A percentile compares a stretch with the other conserved stretches of the same genome.
Evolutionary conservation across 352 stramenopile genomes (phyloP).

Genomic region (Globisporangium takayamanum): DNA sequence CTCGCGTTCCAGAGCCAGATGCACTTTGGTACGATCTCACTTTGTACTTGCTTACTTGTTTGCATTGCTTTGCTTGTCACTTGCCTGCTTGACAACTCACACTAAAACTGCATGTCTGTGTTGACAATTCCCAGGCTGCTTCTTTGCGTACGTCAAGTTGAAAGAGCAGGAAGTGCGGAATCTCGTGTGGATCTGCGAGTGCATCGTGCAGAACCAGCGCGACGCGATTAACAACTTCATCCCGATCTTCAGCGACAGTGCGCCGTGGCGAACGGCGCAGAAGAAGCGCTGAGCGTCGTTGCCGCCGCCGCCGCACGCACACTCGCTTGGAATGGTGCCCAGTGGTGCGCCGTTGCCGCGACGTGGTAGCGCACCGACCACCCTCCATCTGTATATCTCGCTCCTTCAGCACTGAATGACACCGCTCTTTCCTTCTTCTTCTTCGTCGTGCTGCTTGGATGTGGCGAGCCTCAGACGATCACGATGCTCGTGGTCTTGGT

Average conservation of each 20-base stretch:
- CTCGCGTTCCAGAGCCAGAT: constrained; percentile 99
- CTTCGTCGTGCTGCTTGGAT: too few relatives aligned
- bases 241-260: constrained; percentile 95
- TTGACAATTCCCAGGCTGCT: constrained; percentile 47
- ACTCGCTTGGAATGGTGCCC: too few relatives aligned
- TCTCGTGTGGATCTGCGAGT: constrained; percentile 99
- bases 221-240: constrained; percentile 99
- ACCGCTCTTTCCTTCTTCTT: background rate
- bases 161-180: constrained; percentile 99
- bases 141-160: constrained; percentile 99
- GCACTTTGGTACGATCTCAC: constrained; percentile 89
- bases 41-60: background rate
- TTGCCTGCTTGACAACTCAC: background rate
- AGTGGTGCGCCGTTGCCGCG: background rate
- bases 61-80: background rate
- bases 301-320: too few relatives aligned
- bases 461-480: too few relatives aligned
- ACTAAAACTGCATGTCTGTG: background rate
- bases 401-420: background rate
- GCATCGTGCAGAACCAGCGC: constrained; percentile 98
- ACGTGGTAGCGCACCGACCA: too few relatives aligned
- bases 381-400: constrained; percentile 1
- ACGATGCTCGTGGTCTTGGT: background rate
- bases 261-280: constrained; percentile 85
- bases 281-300: constrained; percentile 39